Evolutionary conservation across 306 rosid genomes (phyloP), one percentile per base, ranked within the genome.

Genomic region (Fragaria vesca): DNA sequence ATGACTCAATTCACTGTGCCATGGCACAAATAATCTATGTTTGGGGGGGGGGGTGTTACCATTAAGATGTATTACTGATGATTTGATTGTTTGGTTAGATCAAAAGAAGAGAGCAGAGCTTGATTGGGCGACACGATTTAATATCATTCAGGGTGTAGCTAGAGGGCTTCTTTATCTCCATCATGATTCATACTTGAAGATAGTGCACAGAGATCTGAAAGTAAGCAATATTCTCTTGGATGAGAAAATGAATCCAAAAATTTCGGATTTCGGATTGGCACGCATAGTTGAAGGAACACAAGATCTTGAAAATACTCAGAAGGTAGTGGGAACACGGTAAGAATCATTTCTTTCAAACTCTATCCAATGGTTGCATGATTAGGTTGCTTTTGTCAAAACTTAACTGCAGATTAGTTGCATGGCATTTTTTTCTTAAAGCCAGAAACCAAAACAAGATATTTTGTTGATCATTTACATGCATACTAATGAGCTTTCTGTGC

Each of bases 241-340:
- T 72, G 85, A 65, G 26, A 71, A 84, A 10, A 81, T 84, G 83
- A 84, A 84, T 17, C 73, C 88, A 0, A 84, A 84, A 30, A 78
- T 81, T 42, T 83, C 78, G 9, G 78, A 84, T 52, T 84, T 84
- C 15, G 85, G 85, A 54, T 60, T 84, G 77, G 80, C 87, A 8
- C 69, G 73, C 10, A 76, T 81, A 10, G 78, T 84, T 13, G 71
- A 73, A 42, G 72, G 58, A 34, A 82, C 80, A 10, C 18, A 68
- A 4, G n/a, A 50, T 73, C 71, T 73, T 43, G 85, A 42, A 43
- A 81, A 74, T 13, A 84, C 85, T 5, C 30, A 8, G 5, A 55
- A 77, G 54, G 74, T 84, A 16, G 87, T 78, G 2, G 85, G 87
- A 48, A 84, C 87, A 40, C 58, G 34, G 84, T 80, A 55, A 80